phyloP scores from a whole-genome alignment of 2,329 filamentous ascomycete genomes.

The Lojkania enalia region DNA sequence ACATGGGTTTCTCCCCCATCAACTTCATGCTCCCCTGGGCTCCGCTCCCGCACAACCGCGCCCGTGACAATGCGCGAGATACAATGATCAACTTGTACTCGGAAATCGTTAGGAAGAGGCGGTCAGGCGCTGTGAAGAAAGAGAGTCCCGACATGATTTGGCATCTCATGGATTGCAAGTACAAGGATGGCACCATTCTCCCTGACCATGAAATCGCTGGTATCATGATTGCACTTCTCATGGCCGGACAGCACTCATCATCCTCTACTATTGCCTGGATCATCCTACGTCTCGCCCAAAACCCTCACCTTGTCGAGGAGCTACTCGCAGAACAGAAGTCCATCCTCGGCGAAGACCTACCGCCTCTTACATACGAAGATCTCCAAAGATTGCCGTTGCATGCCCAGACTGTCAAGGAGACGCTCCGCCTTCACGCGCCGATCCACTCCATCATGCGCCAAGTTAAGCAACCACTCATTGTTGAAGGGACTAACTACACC shows the following conservation, averaged over 20 bases:
- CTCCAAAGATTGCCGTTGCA: slow-evolving; percentile 80
- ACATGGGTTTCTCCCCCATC: slow-evolving; percentile 86
- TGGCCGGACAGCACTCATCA: slow-evolving; percentile 90
- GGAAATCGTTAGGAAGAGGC: slow-evolving; percentile 76
- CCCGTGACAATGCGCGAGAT: slow-evolving; percentile 75
- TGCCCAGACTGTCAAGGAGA: slow-evolving; percentile 86
- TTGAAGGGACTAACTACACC: slow-evolving; percentile 80
- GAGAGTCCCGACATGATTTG: slow-evolving; percentile 77
- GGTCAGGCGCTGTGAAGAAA: slow-evolving; percentile 55
- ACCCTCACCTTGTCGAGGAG: slow-evolving; percentile 77
- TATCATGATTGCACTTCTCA: slow-evolving; percentile 92
- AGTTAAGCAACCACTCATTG: slow-evolving; percentile 83
- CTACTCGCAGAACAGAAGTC: slow-evolving; percentile 80
- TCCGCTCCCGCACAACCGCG: slow-evolving; percentile 84
- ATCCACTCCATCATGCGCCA: slow-evolving; percentile 95
- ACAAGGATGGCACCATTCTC: slow-evolving; percentile 80
- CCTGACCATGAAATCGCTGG: slow-evolving; percentile 84
- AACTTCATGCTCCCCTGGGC: slow-evolving; percentile 92
- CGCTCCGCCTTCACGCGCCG: slow-evolving; percentile 84
- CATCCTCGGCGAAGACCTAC: slow-evolving; percentile 73
- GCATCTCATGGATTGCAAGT: slow-evolving; percentile 82
- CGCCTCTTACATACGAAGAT: slow-evolving; percentile 74
- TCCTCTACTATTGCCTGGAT: slow-evolving; percentile 86
- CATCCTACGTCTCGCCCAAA: slow-evolving; percentile 75
- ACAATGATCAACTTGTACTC: slow-evolving; percentile 83